Percentiles rank a stretch among this genome's conserved stretches.
These are phyloP conservation scores for Bipolaris oryzae DNA, from an alignment of 2,329 filamentous ascomycete species.

Conservation along the genomic window DNA sequence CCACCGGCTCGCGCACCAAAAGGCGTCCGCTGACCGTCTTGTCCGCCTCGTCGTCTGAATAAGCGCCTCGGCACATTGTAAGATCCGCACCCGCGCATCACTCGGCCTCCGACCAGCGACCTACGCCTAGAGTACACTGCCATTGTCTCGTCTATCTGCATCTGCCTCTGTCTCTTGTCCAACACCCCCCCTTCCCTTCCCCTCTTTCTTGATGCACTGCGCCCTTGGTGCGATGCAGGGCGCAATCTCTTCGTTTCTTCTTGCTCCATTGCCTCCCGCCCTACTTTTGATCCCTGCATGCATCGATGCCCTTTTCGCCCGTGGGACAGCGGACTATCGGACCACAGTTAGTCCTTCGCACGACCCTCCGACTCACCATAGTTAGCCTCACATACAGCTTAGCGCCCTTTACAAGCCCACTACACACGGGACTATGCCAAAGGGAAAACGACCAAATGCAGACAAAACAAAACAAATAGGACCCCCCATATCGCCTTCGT, in stretches of 20 bases:
- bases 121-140: background rate
- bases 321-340: constrained; percentile 6
- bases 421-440: constrained; percentile 3
- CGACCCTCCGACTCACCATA: constrained; percentile 2
- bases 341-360: constrained; percentile 13
- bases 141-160: background rate
- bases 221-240: background rate
- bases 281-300: background rate
- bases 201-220: background rate
- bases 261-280: constrained; percentile 7
- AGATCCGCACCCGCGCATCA: constrained; percentile 23
- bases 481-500: background rate
- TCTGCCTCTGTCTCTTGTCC: too few species aligned
- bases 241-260: constrained; percentile 25
- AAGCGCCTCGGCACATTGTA: constrained; percentile 32
- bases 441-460: constrained; percentile 6
- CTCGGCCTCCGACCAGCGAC: background rate
- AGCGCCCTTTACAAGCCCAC: background rate
- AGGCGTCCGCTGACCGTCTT: constrained; percentile 17
- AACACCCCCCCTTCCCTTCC: too few species aligned
- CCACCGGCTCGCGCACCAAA: background rate
- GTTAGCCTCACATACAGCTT: background rate
- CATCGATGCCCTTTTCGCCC: constrained; percentile 13
- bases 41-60: constrained; percentile 17
- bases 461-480: background rate